A percentile compares a stretch with the other conserved stretches of the same genome.
These are phyloP conservation scores for Naematelia aurantialba DNA, from an alignment of 768 basidiomycete species.

Conservation along the genomic window DNA sequence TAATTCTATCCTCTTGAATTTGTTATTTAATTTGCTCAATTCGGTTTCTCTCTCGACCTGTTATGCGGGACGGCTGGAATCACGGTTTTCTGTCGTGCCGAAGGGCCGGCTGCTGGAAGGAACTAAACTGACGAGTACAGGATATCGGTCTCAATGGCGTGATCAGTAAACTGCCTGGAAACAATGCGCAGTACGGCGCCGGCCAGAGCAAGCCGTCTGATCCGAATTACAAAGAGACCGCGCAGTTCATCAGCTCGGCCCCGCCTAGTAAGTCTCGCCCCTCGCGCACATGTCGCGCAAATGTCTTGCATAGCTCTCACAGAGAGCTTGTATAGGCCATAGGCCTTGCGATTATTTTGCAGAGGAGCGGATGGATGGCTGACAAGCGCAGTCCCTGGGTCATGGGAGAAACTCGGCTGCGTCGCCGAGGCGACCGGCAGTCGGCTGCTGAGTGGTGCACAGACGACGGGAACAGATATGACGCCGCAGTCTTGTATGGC, in stretches of 20 bases:
- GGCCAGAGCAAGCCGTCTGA: conserved; percentile 8
- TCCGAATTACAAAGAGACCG: conserved; percentile 25
- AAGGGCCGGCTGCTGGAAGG: too few relatives aligned
- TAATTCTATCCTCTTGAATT: too few relatives aligned
- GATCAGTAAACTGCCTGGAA: conserved; percentile 29
- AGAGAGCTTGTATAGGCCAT: too few relatives aligned
- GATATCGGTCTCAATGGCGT: conserved; percentile 18
- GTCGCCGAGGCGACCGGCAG: conserved; percentile 8
- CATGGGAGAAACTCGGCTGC: conserved; percentile 12
- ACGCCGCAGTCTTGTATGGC: conserved; percentile 12
- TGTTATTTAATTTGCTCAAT: too few relatives aligned
- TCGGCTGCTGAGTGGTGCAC: conserved; percentile 7
- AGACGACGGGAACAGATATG: conserved; percentile 3
- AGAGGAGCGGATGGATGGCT: too few relatives aligned
- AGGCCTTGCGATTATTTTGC: too few relatives aligned
- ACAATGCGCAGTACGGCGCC: conserved; percentile 29
- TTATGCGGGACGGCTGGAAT: too few relatives aligned
- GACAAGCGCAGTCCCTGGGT: conserved; percentile 6
- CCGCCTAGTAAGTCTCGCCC: background rate
- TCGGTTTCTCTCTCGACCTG: too few relatives aligned
- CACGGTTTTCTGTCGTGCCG: too few relatives aligned
- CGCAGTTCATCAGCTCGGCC: conserved; percentile 8
- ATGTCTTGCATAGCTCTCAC: conserved; percentile 9
- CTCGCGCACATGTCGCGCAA: conserved; percentile 4
- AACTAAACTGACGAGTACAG: too few relatives aligned